Percentiles rank a stretch among this genome's conserved stretches.
phyloP scores from a whole-genome alignment of 1,139 yeast genomes.

The Candida frijolesensis region DNA sequence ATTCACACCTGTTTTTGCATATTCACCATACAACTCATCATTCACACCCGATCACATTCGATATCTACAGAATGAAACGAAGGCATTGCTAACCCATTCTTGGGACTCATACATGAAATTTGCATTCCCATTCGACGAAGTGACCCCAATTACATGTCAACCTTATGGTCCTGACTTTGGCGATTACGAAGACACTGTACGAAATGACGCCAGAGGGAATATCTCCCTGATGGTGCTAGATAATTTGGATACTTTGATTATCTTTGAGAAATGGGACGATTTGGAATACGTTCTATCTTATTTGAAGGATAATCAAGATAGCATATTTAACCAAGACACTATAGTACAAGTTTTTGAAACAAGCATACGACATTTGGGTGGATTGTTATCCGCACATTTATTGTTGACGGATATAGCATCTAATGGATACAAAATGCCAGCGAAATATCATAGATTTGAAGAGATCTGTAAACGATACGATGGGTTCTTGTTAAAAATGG shows the following conservation, averaged over 20 bases:
- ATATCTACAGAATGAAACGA: slow-evolving; percentile 52
- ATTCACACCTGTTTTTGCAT: background rate
- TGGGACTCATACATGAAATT: slow-evolving; percentile 69
- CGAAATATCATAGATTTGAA: slow-evolving; percentile 16
- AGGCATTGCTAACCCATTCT: slow-evolving; percentile 67
- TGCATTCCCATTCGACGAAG: slow-evolving; percentile 86
- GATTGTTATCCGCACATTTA: slow-evolving; percentile 75
- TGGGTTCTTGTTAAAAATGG: slow-evolving; percentile 69
- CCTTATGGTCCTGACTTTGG: slow-evolving; percentile 67
- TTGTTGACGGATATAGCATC: slow-evolving; percentile 56
- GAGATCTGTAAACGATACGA: slow-evolving; percentile 48
- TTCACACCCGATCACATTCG: slow-evolving; percentile 55
- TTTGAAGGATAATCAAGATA: slow-evolving; percentile 36
- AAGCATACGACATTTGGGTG: slow-evolving; percentile 78
- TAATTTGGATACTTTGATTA: slow-evolving; percentile 74
- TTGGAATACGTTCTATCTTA: slow-evolving; percentile 53
- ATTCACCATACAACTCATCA: slow-evolving; percentile 27
- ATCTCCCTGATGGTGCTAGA: slow-evolving; percentile 78
- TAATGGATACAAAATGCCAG: slow-evolving; percentile 23
- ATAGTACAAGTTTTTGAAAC: slow-evolving; percentile 87
- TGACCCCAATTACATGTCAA: slow-evolving; percentile 70
- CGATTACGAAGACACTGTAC: slow-evolving; percentile 54
- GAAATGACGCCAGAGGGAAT: slow-evolving; percentile 87
- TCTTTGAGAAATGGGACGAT: slow-evolving; percentile 63
- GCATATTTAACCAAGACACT: slow-evolving; percentile 62